These are phyloP conservation scores for Urtica urens DNA, from an alignment of 306 rosid species.

Conservation along the genomic window DNA sequence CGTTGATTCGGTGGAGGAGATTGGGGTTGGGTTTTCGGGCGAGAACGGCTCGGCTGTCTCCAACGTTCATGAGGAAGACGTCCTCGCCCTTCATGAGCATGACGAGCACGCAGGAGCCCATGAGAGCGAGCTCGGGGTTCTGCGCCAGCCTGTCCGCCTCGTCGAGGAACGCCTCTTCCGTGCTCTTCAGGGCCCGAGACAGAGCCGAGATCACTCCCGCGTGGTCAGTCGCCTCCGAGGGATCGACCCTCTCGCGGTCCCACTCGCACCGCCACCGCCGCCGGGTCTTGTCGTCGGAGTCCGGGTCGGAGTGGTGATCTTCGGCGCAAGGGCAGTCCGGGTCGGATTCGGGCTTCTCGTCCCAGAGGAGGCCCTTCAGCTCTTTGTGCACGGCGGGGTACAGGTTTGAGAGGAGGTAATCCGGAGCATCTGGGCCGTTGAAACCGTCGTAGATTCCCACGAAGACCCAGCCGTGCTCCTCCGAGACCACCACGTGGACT, in stretches of 20 bases:
- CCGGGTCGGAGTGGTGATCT: constrained; percentile 21
- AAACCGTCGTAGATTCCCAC: constrained; percentile 96
- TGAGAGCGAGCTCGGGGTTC: constrained; percentile 88
- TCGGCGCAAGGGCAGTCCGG: constrained; percentile 38
- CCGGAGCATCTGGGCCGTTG: constrained; percentile 98
- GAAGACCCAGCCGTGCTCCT: constrained; percentile 96
- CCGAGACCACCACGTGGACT: constrained; percentile 93
- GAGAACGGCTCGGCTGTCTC: constrained; percentile 84
- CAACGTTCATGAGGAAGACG: constrained; percentile 88
- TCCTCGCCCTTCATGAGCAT: constrained; percentile 97
- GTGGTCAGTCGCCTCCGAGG: constrained; percentile 32
- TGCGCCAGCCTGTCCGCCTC: constrained; percentile 61
- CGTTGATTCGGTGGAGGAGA: constrained; percentile 90
- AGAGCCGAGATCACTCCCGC: constrained; percentile 76
- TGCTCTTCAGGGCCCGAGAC: constrained; percentile 64
- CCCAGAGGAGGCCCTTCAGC: constrained; percentile 86
- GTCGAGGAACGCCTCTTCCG: constrained; percentile 82
- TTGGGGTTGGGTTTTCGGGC: constrained; percentile 89
- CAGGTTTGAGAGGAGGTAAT: constrained; percentile 61
- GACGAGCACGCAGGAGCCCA: constrained; percentile 99
- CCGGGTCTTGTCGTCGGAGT: constrained; percentile 68
- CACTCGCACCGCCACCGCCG: constrained; percentile 90
- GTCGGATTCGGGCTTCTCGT: constrained; percentile 31
- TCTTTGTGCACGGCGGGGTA: constrained; percentile 67
- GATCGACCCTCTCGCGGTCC: constrained; percentile 81